Base-by-base conservation (phyloP, 1,284 basidiomycete species). In the Melampsora americana region DNA sequence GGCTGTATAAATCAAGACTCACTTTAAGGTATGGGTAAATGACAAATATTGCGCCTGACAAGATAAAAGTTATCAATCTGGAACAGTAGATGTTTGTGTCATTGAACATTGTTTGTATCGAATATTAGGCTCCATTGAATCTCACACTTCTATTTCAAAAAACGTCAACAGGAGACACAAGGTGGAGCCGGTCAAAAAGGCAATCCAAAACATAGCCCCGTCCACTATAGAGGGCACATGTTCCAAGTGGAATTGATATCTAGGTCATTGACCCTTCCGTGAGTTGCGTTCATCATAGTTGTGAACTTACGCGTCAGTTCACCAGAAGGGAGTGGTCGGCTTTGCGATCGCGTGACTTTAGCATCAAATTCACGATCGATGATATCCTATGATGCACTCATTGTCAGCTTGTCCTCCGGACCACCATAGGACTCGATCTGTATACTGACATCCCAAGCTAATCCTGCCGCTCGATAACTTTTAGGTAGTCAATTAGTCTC, bases 1-100 rank as follows among this genome's bases (percentile, higher is more conserved):
- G 23, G 2, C 7, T 2, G 5, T 32, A 26, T 62, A n/a, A 18
- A 32, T 35, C 5, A 5, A 44, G 16, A 65, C 50, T 26, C 56
- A 73, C 70, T 23, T 73, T 73, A 20, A 73, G 62, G 42, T 66
- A 73, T n/a, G 70, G 70, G 50, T 73, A 73, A 73, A 65, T 65
- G 26, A 59, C 62, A 44, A 73, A 73, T 5, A 73, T 62, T 14
- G 62, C 42, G 26, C 46, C 61, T 28, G 70, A 65, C 32, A 66
- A 30, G 48, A 73, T 35, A 59, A 65, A 66, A 42, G 44, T 59
- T 11, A 65, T 23, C 14, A 73, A 66, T 9, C 70, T 73, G 42
- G 11, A 39, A 18, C 4, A 61, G 35, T 30, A 32, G 16, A 50
- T 9, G 32, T 28, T 35, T 71, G 20, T 46, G n/a, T n/a, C n/a